Conservation (phyloP, 441 rosid genomes). For the Jatropha podagrica region DNA sequence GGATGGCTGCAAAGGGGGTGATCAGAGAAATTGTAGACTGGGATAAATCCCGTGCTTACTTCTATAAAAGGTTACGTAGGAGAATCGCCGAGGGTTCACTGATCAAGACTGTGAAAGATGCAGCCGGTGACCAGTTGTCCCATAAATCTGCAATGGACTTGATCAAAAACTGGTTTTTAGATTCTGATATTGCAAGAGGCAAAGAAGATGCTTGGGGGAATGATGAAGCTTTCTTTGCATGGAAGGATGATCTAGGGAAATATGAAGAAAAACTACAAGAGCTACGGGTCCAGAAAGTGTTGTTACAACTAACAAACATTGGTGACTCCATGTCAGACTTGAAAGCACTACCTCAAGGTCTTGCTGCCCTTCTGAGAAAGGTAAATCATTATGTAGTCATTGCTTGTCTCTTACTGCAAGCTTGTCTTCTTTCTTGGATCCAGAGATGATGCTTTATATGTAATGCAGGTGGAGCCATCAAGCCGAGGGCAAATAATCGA, state of each 20-base stretch:
- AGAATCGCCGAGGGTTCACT: conserved; percentile 79
- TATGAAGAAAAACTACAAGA: conserved; percentile 67
- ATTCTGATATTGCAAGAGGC: conserved; percentile 52
- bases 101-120: conserved; percentile 61
- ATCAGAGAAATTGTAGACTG: conserved; percentile 87
- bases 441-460: conserved; percentile 25
- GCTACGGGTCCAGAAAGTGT: conserved; percentile 76
- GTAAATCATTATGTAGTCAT: conserved; percentile 38
- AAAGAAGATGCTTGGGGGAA: conserved; percentile 71
- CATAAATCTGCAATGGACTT: conserved; percentile 62
- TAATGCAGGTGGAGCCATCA: conserved; percentile 86
- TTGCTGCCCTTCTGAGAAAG: conserved; percentile 85
- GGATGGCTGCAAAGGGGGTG: conserved; percentile 99
- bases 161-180: conserved; percentile 81
- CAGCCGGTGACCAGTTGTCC: conserved; percentile 67
- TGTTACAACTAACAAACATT: conserved; percentile 64
- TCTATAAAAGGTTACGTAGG: conserved; percentile 68
- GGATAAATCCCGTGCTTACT: conserved; percentile 61
- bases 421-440: conserved; percentile 5
- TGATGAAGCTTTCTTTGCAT: conserved; percentile 81
- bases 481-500: conserved; percentile 50
- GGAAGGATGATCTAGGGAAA: conserved; percentile 67
- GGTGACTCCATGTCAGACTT: conserved; percentile 69
- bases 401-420: conserved; percentile 19
- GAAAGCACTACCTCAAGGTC: conserved; percentile 90